Percentiles rank a stretch among this genome's conserved stretches.
These are phyloP conservation scores for Colletotrichum tanaceti DNA, from an alignment of 2,329 filamentous ascomycete genomes.

Conservation along the genomic window DNA sequence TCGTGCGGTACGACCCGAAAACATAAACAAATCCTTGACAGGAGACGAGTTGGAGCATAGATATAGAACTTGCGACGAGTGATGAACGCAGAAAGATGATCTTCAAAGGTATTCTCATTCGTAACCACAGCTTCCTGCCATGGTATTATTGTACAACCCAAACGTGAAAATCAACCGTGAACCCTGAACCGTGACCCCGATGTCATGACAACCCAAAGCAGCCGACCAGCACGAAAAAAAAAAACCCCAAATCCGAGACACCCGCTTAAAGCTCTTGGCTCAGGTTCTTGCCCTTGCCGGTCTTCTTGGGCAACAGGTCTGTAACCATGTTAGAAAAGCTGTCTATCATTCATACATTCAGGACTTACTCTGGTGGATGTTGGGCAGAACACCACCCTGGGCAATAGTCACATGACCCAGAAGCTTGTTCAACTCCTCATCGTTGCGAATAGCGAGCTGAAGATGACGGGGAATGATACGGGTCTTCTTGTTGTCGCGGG, in stretches of 20 bases:
- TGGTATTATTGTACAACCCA: slow-evolving; percentile 81
- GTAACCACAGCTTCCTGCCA: slow-evolving; percentile 67
- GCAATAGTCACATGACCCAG: slow-evolving; percentile 96
- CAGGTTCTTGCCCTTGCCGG: slow-evolving; percentile 91
- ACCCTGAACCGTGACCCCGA: slow-evolving; percentile 83
- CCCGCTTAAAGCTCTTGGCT: slow-evolving; percentile 91
- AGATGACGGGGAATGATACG: slow-evolving; percentile 99
- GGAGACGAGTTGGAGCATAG: no score
- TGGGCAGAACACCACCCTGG: slow-evolving; percentile 95
- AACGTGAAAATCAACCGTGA: slow-evolving; percentile 70
- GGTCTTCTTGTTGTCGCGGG: slow-evolving; percentile 99
- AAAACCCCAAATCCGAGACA: slow-evolving; percentile 63
- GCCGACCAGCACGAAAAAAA: slow-evolving; percentile 69
- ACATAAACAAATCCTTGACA: no score
- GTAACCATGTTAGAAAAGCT: slow-evolving; percentile 53
- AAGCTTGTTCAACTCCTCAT: slow-evolving; percentile 99
- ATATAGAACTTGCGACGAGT: no score
- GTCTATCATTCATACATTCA: neutral
- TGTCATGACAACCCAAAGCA: slow-evolving; percentile 83
- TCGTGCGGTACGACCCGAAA: no score
- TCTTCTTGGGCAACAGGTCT: slow-evolving; percentile 99
- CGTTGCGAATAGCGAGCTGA: slow-evolving; percentile 98
- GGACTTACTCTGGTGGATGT: slow-evolving; percentile 94
- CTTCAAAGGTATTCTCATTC: slow-evolving; percentile 69
- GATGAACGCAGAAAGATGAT: slow-evolving; percentile 42